phyloP scores from a whole-genome alignment of 1,139 yeast species.

The Cylindricascospora bacillispora region DNA sequence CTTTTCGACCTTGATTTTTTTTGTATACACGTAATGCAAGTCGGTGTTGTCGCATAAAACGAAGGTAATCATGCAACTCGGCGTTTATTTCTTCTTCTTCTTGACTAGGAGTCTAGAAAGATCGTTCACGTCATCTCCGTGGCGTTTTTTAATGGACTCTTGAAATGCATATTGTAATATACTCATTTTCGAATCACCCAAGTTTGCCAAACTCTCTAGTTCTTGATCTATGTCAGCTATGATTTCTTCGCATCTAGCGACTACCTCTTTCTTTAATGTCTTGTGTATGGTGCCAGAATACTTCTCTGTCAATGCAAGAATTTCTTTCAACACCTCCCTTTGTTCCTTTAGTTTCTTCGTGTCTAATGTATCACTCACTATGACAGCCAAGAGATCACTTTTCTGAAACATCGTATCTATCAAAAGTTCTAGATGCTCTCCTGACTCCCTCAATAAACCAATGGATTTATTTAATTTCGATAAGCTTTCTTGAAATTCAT shows the following conservation, averaged over 20 bases:
- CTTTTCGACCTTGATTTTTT: background rate
- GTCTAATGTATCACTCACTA: no score
- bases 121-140: constrained; percentile 35
- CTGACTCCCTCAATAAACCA: constrained; percentile 7
- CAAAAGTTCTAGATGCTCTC: constrained; percentile 32
- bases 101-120: constrained; percentile 44
- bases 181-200: constrained; percentile 17
- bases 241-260: constrained; percentile 2
- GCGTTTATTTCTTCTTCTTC: constrained; percentile 26
- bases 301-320: constrained; percentile 37
- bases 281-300: constrained; percentile 44
- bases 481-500: no score
- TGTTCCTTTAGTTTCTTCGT: no score
- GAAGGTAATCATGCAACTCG: constrained; percentile 1
- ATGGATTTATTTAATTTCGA: no score
- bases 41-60: constrained; percentile 1
- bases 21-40: background rate
- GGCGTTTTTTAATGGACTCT: constrained; percentile 9
- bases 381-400: no score
- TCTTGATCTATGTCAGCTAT: constrained; percentile 2
- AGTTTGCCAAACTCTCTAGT: background rate
- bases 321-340: no score
- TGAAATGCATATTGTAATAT: constrained; percentile 29
- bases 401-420: no score
- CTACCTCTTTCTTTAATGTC: constrained; percentile 1